Base-by-base conservation (phyloP, 371 early-diverging fungal genomes). In the Mortierella polycephala region DNA sequence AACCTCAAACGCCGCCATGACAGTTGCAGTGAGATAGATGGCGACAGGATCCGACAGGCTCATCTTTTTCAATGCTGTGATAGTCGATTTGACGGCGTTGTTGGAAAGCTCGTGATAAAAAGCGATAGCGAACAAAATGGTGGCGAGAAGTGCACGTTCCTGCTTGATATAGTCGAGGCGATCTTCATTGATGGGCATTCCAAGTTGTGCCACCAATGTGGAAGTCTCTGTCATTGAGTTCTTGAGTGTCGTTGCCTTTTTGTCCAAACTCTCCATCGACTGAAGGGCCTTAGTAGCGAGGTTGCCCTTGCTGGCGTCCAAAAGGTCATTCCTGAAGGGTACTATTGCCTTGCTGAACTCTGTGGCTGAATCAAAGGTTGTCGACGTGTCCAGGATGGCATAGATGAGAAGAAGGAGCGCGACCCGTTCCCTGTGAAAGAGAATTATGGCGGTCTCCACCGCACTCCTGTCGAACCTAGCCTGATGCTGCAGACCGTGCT, bases 341-440 rank as follows among this genome's bases (percentile, higher is more conserved):
- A 69, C 18, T 60, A 85, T 76, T 60, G 87, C 16, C 64, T 60
- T 71, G 41, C 89, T 86, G 37, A 90, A 81, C 7, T 82, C 71
- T 45, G 81, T 74, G 5, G 86, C 83, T 1, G 90, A 76, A 3
- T 77, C 67, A 0, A 62, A 60, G 42, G 89, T 86, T 21, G 83
- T 83, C 30, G 86, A 84, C 45, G 84, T 86, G 39, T 86, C 85
- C 51, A 95, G 65, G 52, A 96, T 82, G 42, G 84, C 81, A 60
- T 85, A 85, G 16, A 96, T 72, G 69, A 90, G 84, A 45, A 86
- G 71, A 21, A 94, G 81, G 18, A 92, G 67, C 39, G 88, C 89
- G 56, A 85, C 86, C 56, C 93, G 83, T 77, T 96, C 95, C 45
- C 84, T 71, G 65, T 89, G 89, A 69, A 91, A 96, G 41, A 92